Evolutionary conservation across 257 asterid genomes (phyloP).

Genomic region (Solanum bulbocastanum): DNA sequence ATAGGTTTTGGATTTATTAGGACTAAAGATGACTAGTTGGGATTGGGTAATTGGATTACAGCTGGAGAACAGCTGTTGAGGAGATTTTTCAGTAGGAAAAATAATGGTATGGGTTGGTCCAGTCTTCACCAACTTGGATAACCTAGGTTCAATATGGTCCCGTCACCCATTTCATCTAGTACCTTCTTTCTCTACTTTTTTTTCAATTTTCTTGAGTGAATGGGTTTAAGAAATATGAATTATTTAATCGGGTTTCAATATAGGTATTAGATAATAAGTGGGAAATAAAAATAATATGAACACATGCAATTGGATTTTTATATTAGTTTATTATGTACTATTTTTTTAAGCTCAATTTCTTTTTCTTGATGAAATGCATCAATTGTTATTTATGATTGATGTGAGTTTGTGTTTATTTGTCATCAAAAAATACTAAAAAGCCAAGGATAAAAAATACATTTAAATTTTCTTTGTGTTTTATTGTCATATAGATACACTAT

Average conservation of each 20-base stretch:
- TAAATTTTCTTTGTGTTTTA: not conserved
- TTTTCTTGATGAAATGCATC: not conserved
- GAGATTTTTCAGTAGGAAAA: not conserved
- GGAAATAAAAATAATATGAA: too few relatives aligned
- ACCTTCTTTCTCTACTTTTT: not conserved
- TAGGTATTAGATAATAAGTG: too few relatives aligned
- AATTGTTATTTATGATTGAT: not conserved
- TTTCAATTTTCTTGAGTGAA: not conserved
- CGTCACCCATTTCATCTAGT: not conserved
- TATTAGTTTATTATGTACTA: not conserved
- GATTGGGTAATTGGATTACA: not conserved
- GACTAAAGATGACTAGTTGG: not conserved
- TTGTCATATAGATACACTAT: too few relatives aligned
- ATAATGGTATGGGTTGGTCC: not conserved
- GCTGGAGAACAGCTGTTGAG: slow-evolving; percentile 6
- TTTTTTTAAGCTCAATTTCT: not conserved
- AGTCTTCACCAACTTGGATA: not conserved
- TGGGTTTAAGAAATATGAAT: not conserved
- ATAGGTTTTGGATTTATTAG: not conserved
- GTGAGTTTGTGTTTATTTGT: not conserved
- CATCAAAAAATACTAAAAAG: not conserved
- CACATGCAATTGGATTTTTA: not conserved
- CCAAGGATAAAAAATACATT: not conserved
- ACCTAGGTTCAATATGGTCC: not conserved
- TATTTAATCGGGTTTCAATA: accelerated